Conservation (phyloP, 1,284 basidiomycete species). For the Ustilago tritici region DNA sequence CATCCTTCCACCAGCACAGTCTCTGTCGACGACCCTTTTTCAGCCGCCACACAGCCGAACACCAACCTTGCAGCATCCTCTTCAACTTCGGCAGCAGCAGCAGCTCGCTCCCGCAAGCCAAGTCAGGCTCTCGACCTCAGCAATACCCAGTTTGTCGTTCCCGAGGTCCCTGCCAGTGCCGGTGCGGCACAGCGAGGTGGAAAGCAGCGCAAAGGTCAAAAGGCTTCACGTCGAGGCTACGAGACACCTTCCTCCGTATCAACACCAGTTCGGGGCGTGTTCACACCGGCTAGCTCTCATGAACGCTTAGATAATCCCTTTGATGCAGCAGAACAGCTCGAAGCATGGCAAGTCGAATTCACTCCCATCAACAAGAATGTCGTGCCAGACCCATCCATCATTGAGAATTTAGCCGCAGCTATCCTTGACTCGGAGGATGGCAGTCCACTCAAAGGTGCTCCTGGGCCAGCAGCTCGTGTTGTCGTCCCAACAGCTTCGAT, state of each 20-base stretch:
- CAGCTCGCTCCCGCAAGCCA: constrained; percentile 46
- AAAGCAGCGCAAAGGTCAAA: constrained; percentile 46
- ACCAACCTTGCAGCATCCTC: constrained; percentile 2
- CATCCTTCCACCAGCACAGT: constrained; percentile 12
- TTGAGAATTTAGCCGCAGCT: constrained; percentile 40
- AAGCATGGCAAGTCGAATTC: constrained; percentile 68
- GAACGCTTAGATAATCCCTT: constrained; percentile 48
- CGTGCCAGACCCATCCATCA: constrained; percentile 42
- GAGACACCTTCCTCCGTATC: constrained; percentile 35
- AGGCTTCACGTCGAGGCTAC: constrained; percentile 33
- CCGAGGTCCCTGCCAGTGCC: constrained; percentile 46
- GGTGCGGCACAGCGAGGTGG: constrained; percentile 20
- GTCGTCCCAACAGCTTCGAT: constrained; percentile 27
- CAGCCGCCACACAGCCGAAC: not conserved
- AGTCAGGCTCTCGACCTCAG: constrained; percentile 54
- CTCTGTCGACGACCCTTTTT: constrained; percentile 4
- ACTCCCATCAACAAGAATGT: constrained; percentile 61
- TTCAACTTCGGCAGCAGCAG: not conserved
- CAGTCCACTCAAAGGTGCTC: constrained; percentile 41
- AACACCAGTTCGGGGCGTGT: constrained; percentile 35
- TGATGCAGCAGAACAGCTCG: constrained; percentile 56
- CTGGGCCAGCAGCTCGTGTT: constrained; percentile 24
- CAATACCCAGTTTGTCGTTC: constrained; percentile 53
- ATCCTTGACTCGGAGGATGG: constrained; percentile 53
- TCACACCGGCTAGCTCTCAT: constrained; percentile 37